These are phyloP conservation scores for Penicillium daleae DNA, from an alignment of 495 filamentous ascomycete species.

Conservation along the genomic window DNA sequence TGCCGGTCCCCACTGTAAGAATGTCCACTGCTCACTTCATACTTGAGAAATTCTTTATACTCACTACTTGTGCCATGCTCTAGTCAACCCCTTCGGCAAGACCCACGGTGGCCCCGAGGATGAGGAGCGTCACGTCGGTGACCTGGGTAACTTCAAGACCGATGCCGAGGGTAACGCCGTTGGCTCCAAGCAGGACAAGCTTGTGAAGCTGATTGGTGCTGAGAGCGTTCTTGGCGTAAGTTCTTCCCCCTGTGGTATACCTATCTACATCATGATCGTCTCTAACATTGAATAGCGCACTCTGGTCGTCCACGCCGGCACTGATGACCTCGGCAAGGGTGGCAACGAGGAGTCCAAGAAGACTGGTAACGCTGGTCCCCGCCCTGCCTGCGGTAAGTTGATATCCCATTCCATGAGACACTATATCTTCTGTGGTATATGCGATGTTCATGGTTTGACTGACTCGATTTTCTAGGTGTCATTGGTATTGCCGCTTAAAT, in stretches of 20 bases:
- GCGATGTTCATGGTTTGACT: background rate
- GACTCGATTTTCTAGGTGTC: constrained; percentile 58
- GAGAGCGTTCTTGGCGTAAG: constrained; percentile 94
- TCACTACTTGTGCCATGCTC: background rate
- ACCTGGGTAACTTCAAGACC: constrained; percentile 95
- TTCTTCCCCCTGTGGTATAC: constrained; percentile 24
- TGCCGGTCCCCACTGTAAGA: constrained; percentile 92
- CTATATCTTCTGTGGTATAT: background rate
- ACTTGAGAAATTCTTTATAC: background rate
- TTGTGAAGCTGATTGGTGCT: constrained; percentile 92
- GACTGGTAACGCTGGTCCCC: constrained; percentile 91
- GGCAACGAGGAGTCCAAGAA: constrained; percentile 91
- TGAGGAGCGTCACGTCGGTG: constrained; percentile 88
- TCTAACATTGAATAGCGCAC: constrained; percentile 66
- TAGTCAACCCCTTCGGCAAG: constrained; percentile 94
- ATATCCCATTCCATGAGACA: background rate
- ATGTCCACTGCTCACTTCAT: background rate
- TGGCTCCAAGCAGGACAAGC: constrained; percentile 73
- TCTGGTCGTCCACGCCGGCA: constrained; percentile 90
- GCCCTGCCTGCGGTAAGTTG: constrained; percentile 89
- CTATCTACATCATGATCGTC: background rate
- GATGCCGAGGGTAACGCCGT: constrained; percentile 86
- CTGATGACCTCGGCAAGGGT: constrained; percentile 92
- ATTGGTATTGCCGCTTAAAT: constrained; percentile 78
- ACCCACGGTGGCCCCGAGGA: constrained; percentile 87